Evolutionary conservation across 2,329 filamentous ascomycete species (phyloP).

Genomic region (Drechslerella stenobrocha): DNA sequence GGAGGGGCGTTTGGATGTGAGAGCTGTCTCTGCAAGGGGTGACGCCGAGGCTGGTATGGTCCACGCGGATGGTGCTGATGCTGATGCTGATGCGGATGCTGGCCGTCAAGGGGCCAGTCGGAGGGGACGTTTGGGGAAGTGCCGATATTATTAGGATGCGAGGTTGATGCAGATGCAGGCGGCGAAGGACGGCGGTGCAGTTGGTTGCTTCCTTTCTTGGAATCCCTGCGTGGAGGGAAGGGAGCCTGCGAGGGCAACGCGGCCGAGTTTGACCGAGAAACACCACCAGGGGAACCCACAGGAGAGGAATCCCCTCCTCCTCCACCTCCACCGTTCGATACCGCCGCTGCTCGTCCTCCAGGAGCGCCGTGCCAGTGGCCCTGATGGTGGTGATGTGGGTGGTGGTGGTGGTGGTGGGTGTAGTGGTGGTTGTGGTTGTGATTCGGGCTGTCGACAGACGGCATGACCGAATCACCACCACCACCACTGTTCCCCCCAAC

Average conservation of each 20-base stretch:
- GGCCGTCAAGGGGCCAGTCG: slow-evolving; percentile 43
- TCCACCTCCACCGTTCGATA: neutral
- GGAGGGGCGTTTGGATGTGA: slow-evolving; percentile 42
- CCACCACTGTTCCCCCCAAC: neutral
- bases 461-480: slow-evolving; percentile 31
- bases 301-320: too few relatives aligned
- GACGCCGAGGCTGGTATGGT: slow-evolving; percentile 17
- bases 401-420: slow-evolving; percentile 25
- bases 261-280: slow-evolving; percentile 7
- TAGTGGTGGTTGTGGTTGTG: slow-evolving; percentile 27
- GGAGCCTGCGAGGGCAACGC: slow-evolving; percentile 16
- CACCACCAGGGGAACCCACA: neutral
- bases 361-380: neutral
- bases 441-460: too few relatives aligned
- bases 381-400: neutral
- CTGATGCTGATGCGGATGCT: slow-evolving; percentile 4
- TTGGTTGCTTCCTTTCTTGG: slow-evolving; percentile 34
- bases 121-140: slow-evolving; percentile 14
- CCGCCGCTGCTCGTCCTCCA: slow-evolving; percentile 7
- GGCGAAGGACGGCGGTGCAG: slow-evolving; percentile 7
- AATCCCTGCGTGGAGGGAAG: slow-evolving; percentile 46
- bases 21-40: slow-evolving; percentile 43
- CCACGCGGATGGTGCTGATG: slow-evolving; percentile 10
- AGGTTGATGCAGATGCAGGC: slow-evolving; percentile 20
- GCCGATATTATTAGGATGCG: slow-evolving; percentile 18